Evolutionary conservation across 2,329 filamentous ascomycete genomes (phyloP).

Genomic region (Aspergillus chevalieri): DNA sequence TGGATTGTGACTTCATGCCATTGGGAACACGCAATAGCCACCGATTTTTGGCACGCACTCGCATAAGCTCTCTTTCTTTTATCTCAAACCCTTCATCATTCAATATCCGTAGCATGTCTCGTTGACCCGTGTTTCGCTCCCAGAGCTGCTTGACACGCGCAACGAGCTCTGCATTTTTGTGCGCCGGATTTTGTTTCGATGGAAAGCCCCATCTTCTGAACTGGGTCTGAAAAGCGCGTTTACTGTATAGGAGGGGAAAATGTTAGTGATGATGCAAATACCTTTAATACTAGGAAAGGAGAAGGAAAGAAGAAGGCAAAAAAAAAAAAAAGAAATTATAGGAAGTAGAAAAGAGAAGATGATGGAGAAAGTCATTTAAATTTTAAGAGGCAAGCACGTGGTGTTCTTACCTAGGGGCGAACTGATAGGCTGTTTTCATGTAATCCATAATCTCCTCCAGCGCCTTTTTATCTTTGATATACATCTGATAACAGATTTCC

Average conservation of each 20-base stretch:
- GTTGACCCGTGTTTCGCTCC: conserved; percentile 66
- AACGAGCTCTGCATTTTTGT: conserved; percentile 63
- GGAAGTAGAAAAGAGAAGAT: no score
- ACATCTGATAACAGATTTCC: conserved; percentile 62
- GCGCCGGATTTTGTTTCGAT: conserved; percentile 63
- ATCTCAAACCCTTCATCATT: conserved; percentile 68
- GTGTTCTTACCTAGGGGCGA: conserved; percentile 60
- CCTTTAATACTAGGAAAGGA: neutral
- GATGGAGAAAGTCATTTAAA: no score
- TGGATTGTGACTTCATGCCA: conserved; percentile 46
- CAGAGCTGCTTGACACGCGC: conserved; percentile 69
- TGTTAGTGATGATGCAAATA: neutral
- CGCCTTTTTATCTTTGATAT: conserved; percentile 67
- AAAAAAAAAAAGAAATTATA: no score
- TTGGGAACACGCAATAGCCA: conserved; percentile 60
- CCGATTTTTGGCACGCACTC: conserved; percentile 62
- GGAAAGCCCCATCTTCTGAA: conserved; percentile 77
- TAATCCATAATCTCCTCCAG: conserved; percentile 69
- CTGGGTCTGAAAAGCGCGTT: conserved; percentile 68
- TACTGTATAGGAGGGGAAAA: conserved; percentile 39
- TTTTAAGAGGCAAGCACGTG: neutral
- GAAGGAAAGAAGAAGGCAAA: neutral
- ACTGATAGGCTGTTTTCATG: conserved; percentile 59
- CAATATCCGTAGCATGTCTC: conserved; percentile 66
- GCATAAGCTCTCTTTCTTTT: conserved; percentile 63